Conservation (phyloP, 2,329 filamentous ascomycete species). For the Penicillium sp. region DNA sequence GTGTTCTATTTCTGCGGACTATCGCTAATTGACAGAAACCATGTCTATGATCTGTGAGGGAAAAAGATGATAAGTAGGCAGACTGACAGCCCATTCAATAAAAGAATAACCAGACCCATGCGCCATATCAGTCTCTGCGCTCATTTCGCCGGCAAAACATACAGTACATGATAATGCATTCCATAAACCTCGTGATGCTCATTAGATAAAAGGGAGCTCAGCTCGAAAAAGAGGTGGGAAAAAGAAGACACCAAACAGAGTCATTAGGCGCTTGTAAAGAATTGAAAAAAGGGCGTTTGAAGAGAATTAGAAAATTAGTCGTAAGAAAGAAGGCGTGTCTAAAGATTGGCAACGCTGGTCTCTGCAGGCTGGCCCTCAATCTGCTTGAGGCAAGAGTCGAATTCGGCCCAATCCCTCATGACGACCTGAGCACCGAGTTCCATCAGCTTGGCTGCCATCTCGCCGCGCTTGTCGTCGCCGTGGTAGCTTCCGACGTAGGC, state of each 20-base stretch:
- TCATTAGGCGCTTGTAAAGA: not conserved
- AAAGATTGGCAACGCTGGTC: slow-evolving; percentile 9
- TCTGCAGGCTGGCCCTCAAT: slow-evolving; percentile 30
- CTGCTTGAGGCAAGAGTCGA: slow-evolving; percentile 39
- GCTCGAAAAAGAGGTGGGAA: not conserved
- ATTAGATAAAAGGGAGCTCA: slow-evolving; percentile 6
- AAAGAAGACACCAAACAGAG: not conserved
- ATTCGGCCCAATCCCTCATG: slow-evolving; percentile 51
- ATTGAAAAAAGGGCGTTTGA: not conserved
- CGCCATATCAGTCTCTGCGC: slow-evolving; percentile 11
- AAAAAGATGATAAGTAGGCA: not conserved
- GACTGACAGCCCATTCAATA: not conserved
- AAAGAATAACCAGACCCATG: slow-evolving; percentile 9
- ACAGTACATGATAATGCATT: slow-evolving; percentile 16
- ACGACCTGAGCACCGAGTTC: slow-evolving; percentile 61
- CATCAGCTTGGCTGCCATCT: slow-evolving; percentile 61
- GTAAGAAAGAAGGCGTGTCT: not conserved
- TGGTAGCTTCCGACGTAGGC: slow-evolving; percentile 81
- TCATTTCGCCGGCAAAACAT: slow-evolving; percentile 10
- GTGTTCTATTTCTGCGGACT: slow-evolving; percentile 7
- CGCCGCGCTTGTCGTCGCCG: slow-evolving; percentile 54
- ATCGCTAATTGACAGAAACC: slow-evolving; percentile 5
- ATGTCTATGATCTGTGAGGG: slow-evolving; percentile 8
- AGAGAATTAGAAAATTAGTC: not conserved
- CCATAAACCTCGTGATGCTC: slow-evolving; percentile 15